Base-by-base conservation (phyloP, 257 asterid species). In the Osmanthus fragrans region DNA sequence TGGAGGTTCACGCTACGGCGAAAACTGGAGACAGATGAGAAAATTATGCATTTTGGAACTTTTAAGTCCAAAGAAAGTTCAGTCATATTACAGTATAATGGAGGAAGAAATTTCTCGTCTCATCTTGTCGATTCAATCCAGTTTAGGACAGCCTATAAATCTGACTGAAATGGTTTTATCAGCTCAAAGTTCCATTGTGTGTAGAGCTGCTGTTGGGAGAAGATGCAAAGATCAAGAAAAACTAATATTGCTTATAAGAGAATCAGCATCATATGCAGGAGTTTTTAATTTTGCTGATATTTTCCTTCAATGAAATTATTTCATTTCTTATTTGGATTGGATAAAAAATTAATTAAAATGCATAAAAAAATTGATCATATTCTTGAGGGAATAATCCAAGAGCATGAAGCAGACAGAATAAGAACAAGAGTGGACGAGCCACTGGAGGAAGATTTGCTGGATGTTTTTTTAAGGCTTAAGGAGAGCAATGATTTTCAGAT, bases 1-100 rank as follows among this genome's bases (percentile, higher is more conserved):
- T 0, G 83, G 73, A 2, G 68, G 30, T 19, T 68, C 83, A 27
- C 81, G 79, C 10, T 79, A 82, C 27, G 86, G 83, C 8, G 42
- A 19, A n/a, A 36, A 71, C 70, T 79, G 81, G 83, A 82, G 86
- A 54, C 83, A 82, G 23, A 7, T 79, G 58, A 49, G 77, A 6
- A 79, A 76, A 29, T 3, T 82, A 7, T 71, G 81, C 18, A 67
- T 72, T 15, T 23, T 72, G 4, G 81, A 82, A 69, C 81, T 79
- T 58, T 47, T 83, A 6, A 73, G 66, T 25, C 27, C 65, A 1
- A 76, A 79, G 47, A 68, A 66, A 5, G 71, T 79, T 33, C 54
- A 25, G 0, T 36, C 81, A 13, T 79, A 71, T 21, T 8, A 19
- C 27, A 23, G 21, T 8, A 45, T 74, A 15, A 13, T 80, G 29